These are phyloP conservation scores for Annulohypoxylon stygium DNA, from an alignment of 495 filamentous ascomycete genomes.

Conservation along the genomic window DNA sequence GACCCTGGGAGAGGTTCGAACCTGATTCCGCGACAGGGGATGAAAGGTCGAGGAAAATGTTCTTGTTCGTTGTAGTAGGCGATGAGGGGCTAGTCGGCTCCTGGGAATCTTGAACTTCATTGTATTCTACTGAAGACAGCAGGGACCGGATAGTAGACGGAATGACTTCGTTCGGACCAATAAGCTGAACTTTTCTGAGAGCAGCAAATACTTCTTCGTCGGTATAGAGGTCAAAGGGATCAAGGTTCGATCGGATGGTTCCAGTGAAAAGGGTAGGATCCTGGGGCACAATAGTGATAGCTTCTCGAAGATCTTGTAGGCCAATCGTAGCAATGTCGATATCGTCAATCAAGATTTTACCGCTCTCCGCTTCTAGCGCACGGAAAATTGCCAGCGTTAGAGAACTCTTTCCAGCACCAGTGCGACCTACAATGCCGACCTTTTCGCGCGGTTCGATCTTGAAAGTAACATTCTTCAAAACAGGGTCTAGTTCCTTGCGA, in stretches of 20 bases:
- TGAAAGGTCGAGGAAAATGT: conserved; percentile 90
- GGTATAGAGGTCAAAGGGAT: conserved; percentile 91
- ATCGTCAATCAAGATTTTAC: conserved; percentile 90
- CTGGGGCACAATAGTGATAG: conserved; percentile 98
- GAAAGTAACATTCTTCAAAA: conserved; percentile 86
- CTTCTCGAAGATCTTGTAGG: conserved; percentile 88
- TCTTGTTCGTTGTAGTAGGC: conserved; percentile 78
- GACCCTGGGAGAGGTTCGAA: conserved; percentile 95
- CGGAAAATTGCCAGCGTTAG: conserved; percentile 96
- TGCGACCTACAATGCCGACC: conserved; percentile 96
- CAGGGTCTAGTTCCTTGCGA: conserved; percentile 85
- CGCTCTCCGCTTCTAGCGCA: conserved; percentile 91
- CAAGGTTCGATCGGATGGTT: conserved; percentile 93
- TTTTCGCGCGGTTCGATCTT: conserved; percentile 89
- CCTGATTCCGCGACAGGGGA: conserved; percentile 91
- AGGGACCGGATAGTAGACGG: conserved; percentile 27
- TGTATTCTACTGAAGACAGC: conserved; percentile 28
- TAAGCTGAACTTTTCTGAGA: conserved; percentile 90
- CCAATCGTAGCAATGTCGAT: conserved; percentile 91
- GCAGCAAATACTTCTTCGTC: conserved; percentile 92
- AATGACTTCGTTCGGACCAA: conserved; percentile 70
- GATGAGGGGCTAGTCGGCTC: conserved; percentile 40
- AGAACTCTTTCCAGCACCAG: conserved; percentile 97
- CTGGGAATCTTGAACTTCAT: conserved; percentile 36
- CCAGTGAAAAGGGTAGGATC: conserved; percentile 98